Evolutionary conservation across 202 grass and related monocot species (phyloP), one percentile per base, ranked within the genome.

Genomic region (Schoenoplectus triqueter): DNA sequence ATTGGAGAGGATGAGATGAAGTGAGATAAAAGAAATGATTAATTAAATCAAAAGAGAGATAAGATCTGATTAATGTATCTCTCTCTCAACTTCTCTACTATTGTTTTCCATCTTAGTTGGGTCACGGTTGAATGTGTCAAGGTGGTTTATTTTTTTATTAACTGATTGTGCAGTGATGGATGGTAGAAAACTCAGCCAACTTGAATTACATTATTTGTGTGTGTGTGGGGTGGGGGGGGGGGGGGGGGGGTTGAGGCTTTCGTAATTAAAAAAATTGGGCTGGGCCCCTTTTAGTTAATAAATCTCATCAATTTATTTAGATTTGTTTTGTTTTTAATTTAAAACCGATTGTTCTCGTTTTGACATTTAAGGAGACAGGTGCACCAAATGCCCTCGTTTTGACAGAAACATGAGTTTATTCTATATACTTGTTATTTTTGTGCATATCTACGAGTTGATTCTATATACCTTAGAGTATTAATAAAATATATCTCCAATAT

Each of bases 91-190:
- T 66, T 4, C 10, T 31, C 14, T 60, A 48, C 2, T 81, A 62
- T 46, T 50, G 39, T 81, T 42, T 51, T 51, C 14, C 10, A 48
- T 81, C 40, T 20, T 21, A 13, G 11, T 39, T 39, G 48, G 18
- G 20, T 83, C 49, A 18, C 39, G 54, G 54, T 83, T 83, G 81
- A 83, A 83, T 54, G 46, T 68, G 81, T 83, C 81, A 67, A 83
- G 18, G 20, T 66, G 41, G 39, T 44, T 47, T 21, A 21, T 81
- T 42, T 41, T 8, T 73, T 21, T 20, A 66, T 82, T 60, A 42
- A 44, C 70, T 22, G 11, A 67, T 49, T 48, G 7, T 69, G 20
- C 40, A 13, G 45, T 68, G 68, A 68, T 54, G 47, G 47, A 69
- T 51, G 1, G 44, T 51, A 22, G 20, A 68, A 70, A 65, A 83